A percentile compares a stretch with the other conserved stretches of the same genome.
These are phyloP conservation scores for Vitellaria paradoxa DNA, from an alignment of 179 eudicot species.

Conservation along the genomic window DNA sequence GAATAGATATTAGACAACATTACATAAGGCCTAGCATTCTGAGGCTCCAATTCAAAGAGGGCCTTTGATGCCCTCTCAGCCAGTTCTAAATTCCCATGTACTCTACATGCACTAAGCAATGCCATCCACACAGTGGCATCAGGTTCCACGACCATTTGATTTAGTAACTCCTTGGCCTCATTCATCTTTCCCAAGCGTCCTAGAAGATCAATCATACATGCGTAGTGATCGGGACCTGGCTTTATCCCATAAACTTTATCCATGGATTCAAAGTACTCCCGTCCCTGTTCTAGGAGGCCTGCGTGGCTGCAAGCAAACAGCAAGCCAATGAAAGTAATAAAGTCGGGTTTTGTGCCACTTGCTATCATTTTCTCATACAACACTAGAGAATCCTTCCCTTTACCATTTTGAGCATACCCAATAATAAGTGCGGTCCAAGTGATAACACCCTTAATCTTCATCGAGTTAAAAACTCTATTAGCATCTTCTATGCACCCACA, in stretches of 20 bases:
- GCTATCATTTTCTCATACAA: constrained; percentile 59
- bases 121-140: constrained; percentile 76
- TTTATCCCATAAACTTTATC: constrained; percentile 45
- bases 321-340: constrained; percentile 68
- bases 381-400: constrained; percentile 42
- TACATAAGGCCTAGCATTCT: constrained; percentile 57
- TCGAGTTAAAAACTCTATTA: constrained; percentile 42
- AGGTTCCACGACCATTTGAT: constrained; percentile 55
- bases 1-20: constrained; percentile 70
- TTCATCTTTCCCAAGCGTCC: constrained; percentile 59
- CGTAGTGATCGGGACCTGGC: constrained; percentile 67
- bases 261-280: constrained; percentile 64
- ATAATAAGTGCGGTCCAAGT: constrained; percentile 77
- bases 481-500: constrained; percentile 79
- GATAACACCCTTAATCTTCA: constrained; percentile 41
- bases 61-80: constrained; percentile 64
- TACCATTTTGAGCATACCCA: constrained; percentile 79
- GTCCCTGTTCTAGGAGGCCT: constrained; percentile 63
- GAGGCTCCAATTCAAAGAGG: constrained; percentile 65
- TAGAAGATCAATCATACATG: constrained; percentile 78
- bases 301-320: constrained; percentile 87
- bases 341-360: constrained; percentile 61
- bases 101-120: constrained; percentile 62
- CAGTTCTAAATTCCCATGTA: constrained; percentile 52
- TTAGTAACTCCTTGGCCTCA: constrained; percentile 54